Evolutionary conservation across 2,329 filamentous ascomycete genomes (phyloP).

Genomic region (Coniosporium tulheliwenetii): DNA sequence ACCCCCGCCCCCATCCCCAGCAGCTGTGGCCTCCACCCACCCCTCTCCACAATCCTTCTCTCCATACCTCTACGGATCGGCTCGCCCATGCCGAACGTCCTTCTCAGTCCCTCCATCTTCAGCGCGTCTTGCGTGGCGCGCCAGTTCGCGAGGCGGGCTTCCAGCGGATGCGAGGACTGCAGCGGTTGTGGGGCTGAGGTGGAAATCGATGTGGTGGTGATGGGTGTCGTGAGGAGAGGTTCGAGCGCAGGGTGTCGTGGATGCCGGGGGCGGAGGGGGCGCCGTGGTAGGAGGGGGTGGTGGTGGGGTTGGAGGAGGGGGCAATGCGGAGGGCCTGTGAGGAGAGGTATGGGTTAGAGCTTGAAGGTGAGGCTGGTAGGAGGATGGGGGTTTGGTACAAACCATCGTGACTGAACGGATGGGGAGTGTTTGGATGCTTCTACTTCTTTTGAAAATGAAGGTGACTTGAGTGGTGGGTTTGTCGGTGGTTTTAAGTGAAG

Average conservation of each 20-base stretch:
- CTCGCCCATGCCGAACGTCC: conserved; percentile 83
- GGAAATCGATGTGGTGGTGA: conserved; percentile 25
- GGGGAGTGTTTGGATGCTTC: too few relatives aligned
- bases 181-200: conserved; percentile 22
- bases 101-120: conserved; percentile 78
- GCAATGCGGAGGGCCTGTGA: conserved; percentile 75
- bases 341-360: too few relatives aligned
- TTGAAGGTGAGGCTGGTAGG: too few relatives aligned
- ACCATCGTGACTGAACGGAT: too few relatives aligned
- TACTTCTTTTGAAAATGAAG: too few relatives aligned
- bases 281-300: conserved; percentile 44
- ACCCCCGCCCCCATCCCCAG: conserved; percentile 52
- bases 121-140: conserved; percentile 72
- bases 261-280: conserved; percentile 87
- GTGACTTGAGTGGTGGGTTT: too few relatives aligned
- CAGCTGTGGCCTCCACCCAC: conserved; percentile 63
- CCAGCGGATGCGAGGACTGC: conserved; percentile 73
- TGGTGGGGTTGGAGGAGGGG: conserved; percentile 45
- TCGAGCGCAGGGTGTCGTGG: conserved; percentile 81
- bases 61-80: conserved; percentile 90
- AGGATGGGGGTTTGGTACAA: too few relatives aligned
- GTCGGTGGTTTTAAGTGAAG: too few relatives aligned
- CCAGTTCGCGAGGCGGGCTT: conserved; percentile 79
- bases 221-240: conserved; percentile 44
- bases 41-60: conserved; percentile 67